Evolutionary conservation across 2,329 filamentous ascomycete genomes (phyloP).

Genomic region (Phyllosticta citrichinensis): DNA sequence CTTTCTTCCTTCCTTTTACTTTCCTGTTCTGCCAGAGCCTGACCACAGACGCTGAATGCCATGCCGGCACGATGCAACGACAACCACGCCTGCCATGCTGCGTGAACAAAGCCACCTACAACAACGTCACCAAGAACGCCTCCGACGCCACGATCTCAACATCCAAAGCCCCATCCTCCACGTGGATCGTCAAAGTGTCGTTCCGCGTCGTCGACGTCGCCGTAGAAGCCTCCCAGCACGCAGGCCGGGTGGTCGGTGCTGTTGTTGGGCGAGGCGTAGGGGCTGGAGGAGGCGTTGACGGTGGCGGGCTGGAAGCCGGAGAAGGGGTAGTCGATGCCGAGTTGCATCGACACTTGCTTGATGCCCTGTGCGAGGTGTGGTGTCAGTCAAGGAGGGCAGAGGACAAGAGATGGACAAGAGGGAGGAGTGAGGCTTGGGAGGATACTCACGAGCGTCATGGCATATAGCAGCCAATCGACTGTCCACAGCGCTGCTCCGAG

Average conservation of each 20-base stretch:
- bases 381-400: background rate
- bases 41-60: no score
- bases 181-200: background rate
- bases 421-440: no score
- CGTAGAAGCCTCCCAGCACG: conserved; percentile 5
- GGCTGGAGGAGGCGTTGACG: background rate
- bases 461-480: conserved; percentile 3
- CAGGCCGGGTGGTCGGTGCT: background rate
- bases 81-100: no score
- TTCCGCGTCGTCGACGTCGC: background rate
- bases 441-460: background rate
- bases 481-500: conserved; percentile 4
- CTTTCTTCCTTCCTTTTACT: no score
- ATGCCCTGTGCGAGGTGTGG: background rate
- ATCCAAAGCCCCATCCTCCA: background rate
- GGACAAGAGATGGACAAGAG: background rate
- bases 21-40: no score
- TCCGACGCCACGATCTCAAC: conserved; percentile 1
- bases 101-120: no score
- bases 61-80: no score
- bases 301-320: background rate
- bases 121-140: background rate
- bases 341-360: conserved; percentile 1
- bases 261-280: background rate
- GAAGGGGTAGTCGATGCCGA: conserved; percentile 1